phyloP scores from a whole-genome alignment of 129 eudicot species.

The Cynara cardunculus region DNA sequence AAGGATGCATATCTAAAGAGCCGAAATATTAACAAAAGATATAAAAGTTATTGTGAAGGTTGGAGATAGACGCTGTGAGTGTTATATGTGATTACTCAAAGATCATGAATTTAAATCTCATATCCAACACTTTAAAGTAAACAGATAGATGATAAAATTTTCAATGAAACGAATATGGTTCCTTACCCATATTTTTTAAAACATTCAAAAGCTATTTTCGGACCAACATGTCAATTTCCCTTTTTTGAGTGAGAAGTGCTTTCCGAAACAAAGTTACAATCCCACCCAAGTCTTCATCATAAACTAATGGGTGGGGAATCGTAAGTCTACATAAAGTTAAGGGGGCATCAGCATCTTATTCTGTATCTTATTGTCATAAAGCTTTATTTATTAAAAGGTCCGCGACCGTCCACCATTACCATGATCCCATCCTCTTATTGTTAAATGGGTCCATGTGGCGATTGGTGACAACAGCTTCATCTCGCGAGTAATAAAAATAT shows the following conservation, averaged over 20 bases:
- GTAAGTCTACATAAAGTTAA: neutral
- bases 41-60: neutral
- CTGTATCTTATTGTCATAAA: neutral
- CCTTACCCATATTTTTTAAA: neutral
- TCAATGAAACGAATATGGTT: neutral
- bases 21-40: neutral
- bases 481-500: neutral
- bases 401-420: neutral
- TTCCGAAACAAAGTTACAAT: neutral
- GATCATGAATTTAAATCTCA: too few species aligned
- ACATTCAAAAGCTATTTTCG: neutral
- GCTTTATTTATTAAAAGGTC: neutral
- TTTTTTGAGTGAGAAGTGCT: neutral
- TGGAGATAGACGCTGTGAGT: neutral
- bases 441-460: neutral
- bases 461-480: neutral
- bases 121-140: too few species aligned
- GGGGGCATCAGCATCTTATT: neutral
- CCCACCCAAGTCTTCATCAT: neutral
- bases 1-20: too few species aligned
- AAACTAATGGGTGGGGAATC: constrained; percentile 2
- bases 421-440: neutral
- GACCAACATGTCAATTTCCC: neutral
- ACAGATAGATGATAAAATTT: too few species aligned
- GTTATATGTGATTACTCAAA: neutral